Base-by-base conservation (phyloP, 2,329 filamentous ascomycete genomes). In the Aureobasidium namibiae region DNA sequence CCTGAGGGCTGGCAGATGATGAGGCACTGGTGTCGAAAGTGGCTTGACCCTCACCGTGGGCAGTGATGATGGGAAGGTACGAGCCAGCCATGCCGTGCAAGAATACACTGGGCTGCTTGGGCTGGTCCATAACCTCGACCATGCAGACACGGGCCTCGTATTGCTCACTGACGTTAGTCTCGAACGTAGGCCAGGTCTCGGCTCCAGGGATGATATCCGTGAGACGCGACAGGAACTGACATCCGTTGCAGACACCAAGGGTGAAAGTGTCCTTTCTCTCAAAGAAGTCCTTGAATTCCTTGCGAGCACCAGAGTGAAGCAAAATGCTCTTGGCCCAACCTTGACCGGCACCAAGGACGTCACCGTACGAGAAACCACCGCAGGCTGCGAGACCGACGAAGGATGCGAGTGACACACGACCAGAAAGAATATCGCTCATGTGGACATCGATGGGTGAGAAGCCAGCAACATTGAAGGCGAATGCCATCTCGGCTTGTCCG, bases 401-500 rank as follows among this genome's bases (percentile, higher is more conserved):
- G 63, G 86, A 86, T 41, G 86, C 81, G 9, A 99, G 84, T 0
- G 89, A 91, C 62, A 89, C 85, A 16, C 89, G 87, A 11, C 84
- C 85, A 24, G 90, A 85, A 59, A 97, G 86, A 50, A 88, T 80
- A 67, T 97, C 92, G 3, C 88, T 94, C 94, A 99, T 97, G 79
- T 96, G 92, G 1, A 97, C 87, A 69, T 99, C 92, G 48, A 97
- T 83, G 14, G 92, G 85, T 52, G 91, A 87, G 76, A 97, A 97
- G 38, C 92, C 92, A 44, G 94, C 92, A 36, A 86, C 85, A 64
- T 88, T 86, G 80, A 97, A 97, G 50, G 92, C 91, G 69, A 95
- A 97, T 1, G 94, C 94, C 90, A 99, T 95, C 73, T 99, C 94
- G n/a, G 90, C 86, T 67, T 96, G 85, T 42, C 92, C 90, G 75